Base-by-base conservation (phyloP, 2,329 filamentous ascomycete species). In the Penicillium sp. region DNA sequence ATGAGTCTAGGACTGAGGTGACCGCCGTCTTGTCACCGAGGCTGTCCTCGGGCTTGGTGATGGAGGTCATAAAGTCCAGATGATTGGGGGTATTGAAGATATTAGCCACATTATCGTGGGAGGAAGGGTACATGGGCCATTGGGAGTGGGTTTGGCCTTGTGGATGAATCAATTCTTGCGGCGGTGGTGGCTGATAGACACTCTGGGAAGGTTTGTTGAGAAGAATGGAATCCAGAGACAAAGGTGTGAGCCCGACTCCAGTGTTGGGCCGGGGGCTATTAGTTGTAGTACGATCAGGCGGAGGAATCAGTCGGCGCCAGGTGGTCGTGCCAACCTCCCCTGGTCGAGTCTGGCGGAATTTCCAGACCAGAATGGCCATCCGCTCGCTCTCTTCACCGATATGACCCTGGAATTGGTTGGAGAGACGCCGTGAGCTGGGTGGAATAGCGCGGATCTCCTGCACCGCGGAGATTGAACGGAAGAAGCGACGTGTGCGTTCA, bases 311-410 rank as follows among this genome's bases (percentile, higher is more conserved):
- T 30, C 56, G 61, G 41, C 64, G 60, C 69, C 69, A 72, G 10
- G 64, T 68, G 1, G 68, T 70, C 2, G 61, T 66, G 18, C 66
- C 67, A 15, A 61, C 61, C 39, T 67, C 59, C 5, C 56, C 57
- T 11, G 56, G 52, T 5, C 56, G 51, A n/a, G 65, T 66, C 46
- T 68, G 61, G 5, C 63, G 64, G 50, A 72, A 72, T 35, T 64
- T 68, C 69, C 69, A 72, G 12, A 69, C 56, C 10, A 72, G 42
- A 30, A 71, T 60, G 2, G 66, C 66, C 55, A 69, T 64, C 16
- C 64, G 55, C 44, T 64, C 61, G 28, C 57, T 56, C 30, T 62
- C 54, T 12, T 55, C 54, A 9, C 42, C 45, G 2, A 51, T 32
- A n/a, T 52, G 49, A 7, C 43, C 37, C 23, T 48, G 44, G 38